Conservation (phyloP, 139 green algal genomes). For the Chlorella sorokiniana region DNA sequence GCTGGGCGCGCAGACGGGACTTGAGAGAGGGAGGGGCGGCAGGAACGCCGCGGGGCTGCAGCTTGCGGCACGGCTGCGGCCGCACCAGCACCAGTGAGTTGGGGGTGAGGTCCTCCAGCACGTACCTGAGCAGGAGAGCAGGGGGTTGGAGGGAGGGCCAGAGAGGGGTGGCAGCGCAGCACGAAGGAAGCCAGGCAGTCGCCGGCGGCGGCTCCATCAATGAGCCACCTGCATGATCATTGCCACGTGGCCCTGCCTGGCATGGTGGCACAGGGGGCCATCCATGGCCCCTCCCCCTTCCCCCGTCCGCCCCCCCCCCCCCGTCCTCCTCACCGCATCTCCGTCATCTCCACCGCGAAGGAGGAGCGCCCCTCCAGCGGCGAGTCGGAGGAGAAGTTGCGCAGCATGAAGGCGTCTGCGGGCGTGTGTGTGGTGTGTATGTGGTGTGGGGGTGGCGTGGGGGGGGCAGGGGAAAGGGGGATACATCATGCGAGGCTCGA, state of each 20-base stretch:
- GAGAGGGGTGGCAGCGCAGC: background rate
- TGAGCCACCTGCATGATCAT: background rate
- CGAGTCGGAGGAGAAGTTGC: conserved; percentile 81
- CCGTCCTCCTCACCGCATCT: conserved; percentile 54
- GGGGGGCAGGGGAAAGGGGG: too few relatives aligned
- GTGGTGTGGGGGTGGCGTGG: too few relatives aligned
- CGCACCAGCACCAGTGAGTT: conserved; percentile 75
- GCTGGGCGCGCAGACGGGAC: background rate
- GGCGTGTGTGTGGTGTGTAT: too few relatives aligned
- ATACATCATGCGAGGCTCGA: too few relatives aligned
- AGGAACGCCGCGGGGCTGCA: background rate
- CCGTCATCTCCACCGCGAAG: conserved; percentile 88
- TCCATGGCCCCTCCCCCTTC: background rate
- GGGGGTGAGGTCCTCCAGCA: conserved; percentile 55
- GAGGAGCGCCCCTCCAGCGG: conserved; percentile 80
- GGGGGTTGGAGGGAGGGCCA: too few relatives aligned
- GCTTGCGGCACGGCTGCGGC: background rate
- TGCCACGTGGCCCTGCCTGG: background rate
- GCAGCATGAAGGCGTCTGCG: conserved; percentile 78
- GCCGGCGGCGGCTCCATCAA: background rate
- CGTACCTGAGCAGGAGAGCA: conserved; percentile 36
- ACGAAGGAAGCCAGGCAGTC: background rate
- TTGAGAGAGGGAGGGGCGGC: background rate
- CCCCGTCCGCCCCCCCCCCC: background rate
- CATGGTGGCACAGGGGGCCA: background rate